Evolutionary conservation across 306 rosid genomes (phyloP), one percentile per base, ranked within the genome.

Genomic region (Senna siamea): DNA sequence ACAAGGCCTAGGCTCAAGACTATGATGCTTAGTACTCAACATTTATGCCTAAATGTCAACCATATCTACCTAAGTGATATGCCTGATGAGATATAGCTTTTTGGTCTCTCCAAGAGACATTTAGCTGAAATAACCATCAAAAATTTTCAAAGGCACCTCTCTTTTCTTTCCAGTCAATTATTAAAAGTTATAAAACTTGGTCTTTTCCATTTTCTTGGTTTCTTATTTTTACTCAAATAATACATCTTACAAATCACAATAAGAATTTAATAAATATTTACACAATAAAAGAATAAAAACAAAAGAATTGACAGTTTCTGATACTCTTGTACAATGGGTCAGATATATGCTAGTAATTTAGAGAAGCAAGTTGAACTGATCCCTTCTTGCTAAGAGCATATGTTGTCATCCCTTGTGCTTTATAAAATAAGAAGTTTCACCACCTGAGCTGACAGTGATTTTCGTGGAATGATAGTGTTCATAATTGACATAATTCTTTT

Each of bases 401-500:
- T 67, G 28, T 28, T 61, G 9, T 60, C 44, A 59, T 15, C 32
- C 50, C 55, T 69, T 55, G n/a, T 41, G 10, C 77, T 62, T 26
- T 65, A 43, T 67, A 10, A 47, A 61, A 69, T 23, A 47, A 30
- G 55, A 37, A 60, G 50, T 43, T 19, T 60, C 38, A 37, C 47
- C 64, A 38, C 61, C 63, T 67, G 65, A 47, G 23, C 41, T 17
- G 56, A 41, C 53, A 52, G 53, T 61, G 43, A 9, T 72, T 65
- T 72, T 66, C 50, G 15, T 62, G 55, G 43, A 54, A 44, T 74
- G 41, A 1, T 20, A 13, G 23, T 11, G 13, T 61, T 66, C 53
- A 28, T 40, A 59, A 70, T 73, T 80, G 55, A 32, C 69, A 23
- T 48, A 56, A 55, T 76, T 73, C 2, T 66, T 55, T 80, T 35